Conservation (phyloP, 768 basidiomycete species). For the Cystofilobasidium macerans region DNA sequence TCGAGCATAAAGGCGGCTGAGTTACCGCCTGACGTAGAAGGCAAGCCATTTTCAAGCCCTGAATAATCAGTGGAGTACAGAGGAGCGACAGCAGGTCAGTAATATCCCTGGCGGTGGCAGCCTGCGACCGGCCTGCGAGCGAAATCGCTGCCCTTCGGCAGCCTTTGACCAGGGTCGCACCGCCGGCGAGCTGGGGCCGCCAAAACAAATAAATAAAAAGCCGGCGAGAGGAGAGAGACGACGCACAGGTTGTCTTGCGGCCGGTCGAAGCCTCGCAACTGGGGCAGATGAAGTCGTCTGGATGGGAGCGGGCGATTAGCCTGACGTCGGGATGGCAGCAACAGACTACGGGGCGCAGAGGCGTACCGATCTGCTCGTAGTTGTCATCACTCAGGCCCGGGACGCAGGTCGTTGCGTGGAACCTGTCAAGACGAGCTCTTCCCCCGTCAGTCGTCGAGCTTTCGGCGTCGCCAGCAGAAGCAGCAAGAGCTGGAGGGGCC, state of each 20-base stretch:
- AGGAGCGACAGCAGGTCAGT: too few relatives aligned
- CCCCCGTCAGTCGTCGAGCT: not conserved
- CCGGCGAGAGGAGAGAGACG: not conserved
- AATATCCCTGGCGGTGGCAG: too few relatives aligned
- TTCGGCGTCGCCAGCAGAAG: not conserved
- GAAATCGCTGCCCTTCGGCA: too few relatives aligned
- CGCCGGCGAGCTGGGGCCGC: too few relatives aligned
- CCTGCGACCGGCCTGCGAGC: too few relatives aligned
- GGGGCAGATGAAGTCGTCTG: constrained; percentile 23
- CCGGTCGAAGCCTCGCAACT: constrained; percentile 17
- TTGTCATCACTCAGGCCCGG: too few relatives aligned
- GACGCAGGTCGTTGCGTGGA: constrained; percentile 23
- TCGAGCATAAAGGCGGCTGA: too few relatives aligned
- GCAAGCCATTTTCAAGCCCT: too few relatives aligned
- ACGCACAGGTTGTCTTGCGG: constrained; percentile 22
- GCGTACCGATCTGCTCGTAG: constrained; percentile 16
- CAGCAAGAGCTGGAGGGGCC: not conserved
- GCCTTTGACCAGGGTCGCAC: too few relatives aligned
- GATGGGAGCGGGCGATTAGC: not conserved
- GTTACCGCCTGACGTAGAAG: too few relatives aligned
- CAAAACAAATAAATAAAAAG: not conserved
- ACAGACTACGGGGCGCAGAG: not conserved
- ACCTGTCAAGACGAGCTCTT: not conserved
- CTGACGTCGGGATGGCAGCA: too few relatives aligned
- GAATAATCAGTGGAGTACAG: too few relatives aligned